Evolutionary conservation across 768 basidiomycete species (phyloP).

Genomic region (Lactarius evosmus): DNA sequence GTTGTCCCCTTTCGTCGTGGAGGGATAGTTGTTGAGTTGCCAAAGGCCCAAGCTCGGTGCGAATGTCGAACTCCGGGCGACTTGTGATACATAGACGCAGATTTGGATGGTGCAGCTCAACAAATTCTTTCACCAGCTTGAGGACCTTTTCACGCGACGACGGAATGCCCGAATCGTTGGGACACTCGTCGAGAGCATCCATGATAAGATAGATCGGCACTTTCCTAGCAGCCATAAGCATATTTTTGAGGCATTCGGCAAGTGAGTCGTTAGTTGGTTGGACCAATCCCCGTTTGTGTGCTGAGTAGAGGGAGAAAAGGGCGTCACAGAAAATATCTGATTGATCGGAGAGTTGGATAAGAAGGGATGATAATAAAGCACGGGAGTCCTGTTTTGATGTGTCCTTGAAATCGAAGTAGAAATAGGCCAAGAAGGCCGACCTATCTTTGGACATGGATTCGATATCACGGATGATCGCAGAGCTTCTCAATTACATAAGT

Average conservation of each 20-base stretch:
- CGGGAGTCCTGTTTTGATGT: neutral
- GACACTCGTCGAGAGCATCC: conserved; percentile 5
- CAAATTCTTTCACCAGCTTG: neutral
- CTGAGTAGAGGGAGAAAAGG: neutral
- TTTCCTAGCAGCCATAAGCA: neutral
- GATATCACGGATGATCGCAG: neutral
- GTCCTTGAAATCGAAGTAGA: neutral
- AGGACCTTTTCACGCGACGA: neutral
- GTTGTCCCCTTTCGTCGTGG: neutral
- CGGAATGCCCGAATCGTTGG: neutral
- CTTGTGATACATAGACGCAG: neutral
- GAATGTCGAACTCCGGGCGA: conserved; percentile 1
- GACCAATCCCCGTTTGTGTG: neutral
- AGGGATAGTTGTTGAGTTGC: neutral
- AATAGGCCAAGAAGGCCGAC: neutral
- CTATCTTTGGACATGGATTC: neutral
- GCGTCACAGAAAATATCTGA: neutral
- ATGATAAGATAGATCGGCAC: neutral
- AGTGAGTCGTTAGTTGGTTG: neutral
- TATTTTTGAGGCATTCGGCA: neutral
- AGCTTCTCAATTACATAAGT: neutral
- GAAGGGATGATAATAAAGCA: neutral
- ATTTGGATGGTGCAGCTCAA: neutral
- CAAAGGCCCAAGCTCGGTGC: neutral
- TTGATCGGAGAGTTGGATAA: neutral